A percentile compares a stretch with the other conserved stretches of the same genome.
phyloP scores from a whole-genome alignment of 192 early-diverging fungal genomes.

The Backusella luteola region DNA sequence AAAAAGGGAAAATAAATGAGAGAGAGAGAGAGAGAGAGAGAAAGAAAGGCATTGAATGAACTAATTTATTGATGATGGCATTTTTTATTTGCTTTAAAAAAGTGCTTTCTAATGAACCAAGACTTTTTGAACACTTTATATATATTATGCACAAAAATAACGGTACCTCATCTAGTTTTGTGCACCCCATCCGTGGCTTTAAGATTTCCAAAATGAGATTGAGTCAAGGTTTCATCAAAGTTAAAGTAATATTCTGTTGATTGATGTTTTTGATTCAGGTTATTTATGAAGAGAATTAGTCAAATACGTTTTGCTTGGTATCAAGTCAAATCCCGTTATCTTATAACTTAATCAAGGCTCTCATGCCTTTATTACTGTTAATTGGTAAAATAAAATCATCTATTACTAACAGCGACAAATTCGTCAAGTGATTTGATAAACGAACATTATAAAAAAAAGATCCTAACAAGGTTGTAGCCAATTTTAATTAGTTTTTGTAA shows the following conservation, averaged over 20 bases:
- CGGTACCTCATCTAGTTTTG: not conserved
- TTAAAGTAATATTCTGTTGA: not conserved
- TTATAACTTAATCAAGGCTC: too few species aligned
- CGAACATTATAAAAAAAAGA: too few species aligned
- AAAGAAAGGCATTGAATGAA: not conserved
- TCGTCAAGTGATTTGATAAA: too few species aligned
- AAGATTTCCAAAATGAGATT: not conserved
- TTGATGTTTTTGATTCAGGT: not conserved
- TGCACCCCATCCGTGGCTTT: not conserved
- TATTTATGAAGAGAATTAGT: not conserved
- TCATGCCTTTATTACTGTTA: too few species aligned
- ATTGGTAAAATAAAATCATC: not conserved
- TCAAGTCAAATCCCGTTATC: too few species aligned
- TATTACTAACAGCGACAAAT: too few species aligned
- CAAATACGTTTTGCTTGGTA: too few species aligned
- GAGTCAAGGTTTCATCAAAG: not conserved
- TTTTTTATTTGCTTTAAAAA: not conserved
- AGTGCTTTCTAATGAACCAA: not conserved
- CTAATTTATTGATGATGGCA: not conserved
- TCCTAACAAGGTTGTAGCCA: too few species aligned
- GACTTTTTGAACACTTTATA: not conserved
- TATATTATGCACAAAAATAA: not conserved
- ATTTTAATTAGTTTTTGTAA: too few species aligned
- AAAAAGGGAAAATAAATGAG: not conserved
- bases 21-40: not conserved